Evolutionary conservation across 129 eudicot species (phyloP), one percentile per base, ranked within the genome.

Genomic region (Smallanthus sonchifolius): DNA sequence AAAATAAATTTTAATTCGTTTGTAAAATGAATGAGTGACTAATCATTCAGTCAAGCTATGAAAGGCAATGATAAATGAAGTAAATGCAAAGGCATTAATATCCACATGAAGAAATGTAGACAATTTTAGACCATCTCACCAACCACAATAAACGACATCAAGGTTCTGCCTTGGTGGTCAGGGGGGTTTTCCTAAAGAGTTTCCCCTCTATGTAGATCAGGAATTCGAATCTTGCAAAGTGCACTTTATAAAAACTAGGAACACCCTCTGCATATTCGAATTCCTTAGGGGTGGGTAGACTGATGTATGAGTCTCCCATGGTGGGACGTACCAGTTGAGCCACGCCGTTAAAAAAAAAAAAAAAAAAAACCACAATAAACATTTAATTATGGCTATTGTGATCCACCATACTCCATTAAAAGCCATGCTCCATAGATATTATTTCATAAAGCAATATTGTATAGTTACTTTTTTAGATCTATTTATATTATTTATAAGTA

Each of bases 371-470:
- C n/a, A n/a, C n/a, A n/a, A n/a, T n/a, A n/a, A n/a, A 65, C 49
- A 17, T 37, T 65, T 38, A 65, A n/a, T 65, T 38, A 37, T 61
- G 43, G 34, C 60, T 45, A 45, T 61, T 16, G 45, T 62, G 60
- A 79, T 72, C 72, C 48, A 79, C 72, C 82, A 64, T 49, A 19
- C 47, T 39, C 28, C 67, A 71, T 63, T 78, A n/a, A 61, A 48
- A 51, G 14, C 83, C 67, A 79, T 65, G 59, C 44, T 65, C 38
- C 56, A 45, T 74, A 43, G 7, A 39, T 32, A 51, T 72, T 35
- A 30, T 30, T 61, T 74, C 17, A 44, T 34, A 32, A 8, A 59
- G 11, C 55, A 42, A 24, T 44, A 14, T 20, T 14, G 4, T 67
- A 14, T 19, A 0, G 72, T 44, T 24, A 30, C 3, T 24, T 67